Percentiles rank a stretch among this genome's conserved stretches.
These are phyloP conservation scores for Penicillium atrosanguineum DNA, from an alignment of 495 filamentous ascomycete species.

Conservation along the genomic window DNA sequence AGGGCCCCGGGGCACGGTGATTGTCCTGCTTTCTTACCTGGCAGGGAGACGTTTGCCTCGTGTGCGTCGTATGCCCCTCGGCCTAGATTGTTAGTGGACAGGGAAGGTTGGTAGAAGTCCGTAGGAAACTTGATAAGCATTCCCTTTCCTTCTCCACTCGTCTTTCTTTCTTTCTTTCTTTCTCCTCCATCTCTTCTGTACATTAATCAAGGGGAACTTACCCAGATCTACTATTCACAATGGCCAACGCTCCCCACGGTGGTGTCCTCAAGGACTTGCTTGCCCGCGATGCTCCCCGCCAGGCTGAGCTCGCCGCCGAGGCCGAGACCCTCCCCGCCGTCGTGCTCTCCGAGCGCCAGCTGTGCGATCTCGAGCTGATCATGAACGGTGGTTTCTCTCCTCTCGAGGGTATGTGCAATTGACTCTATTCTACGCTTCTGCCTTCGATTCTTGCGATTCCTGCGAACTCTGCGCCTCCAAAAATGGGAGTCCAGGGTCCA, in stretches of 20 bases:
- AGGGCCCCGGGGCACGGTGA: not conserved
- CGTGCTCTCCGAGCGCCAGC: slow-evolving; percentile 83
- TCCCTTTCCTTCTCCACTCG: not conserved
- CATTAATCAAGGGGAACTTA: not conserved
- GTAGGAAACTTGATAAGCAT: not conserved
- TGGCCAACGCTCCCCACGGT: slow-evolving; percentile 88
- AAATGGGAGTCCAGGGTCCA: not conserved
- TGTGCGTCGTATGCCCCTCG: not conserved
- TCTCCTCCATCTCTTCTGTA: slow-evolving; percentile 2
- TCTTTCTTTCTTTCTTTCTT: slow-evolving; percentile 9
- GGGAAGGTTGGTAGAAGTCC: not conserved
- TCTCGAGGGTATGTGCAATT: slow-evolving; percentile 73
- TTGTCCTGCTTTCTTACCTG: not conserved
- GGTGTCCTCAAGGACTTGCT: slow-evolving; percentile 96
- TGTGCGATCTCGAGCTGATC: slow-evolving; percentile 95
- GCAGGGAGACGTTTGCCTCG: not conserved
- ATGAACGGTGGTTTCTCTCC: slow-evolving; percentile 97
- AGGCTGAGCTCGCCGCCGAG: slow-evolving; percentile 72
- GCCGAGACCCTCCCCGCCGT: slow-evolving; percentile 86
- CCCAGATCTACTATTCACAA: slow-evolving; percentile 26
- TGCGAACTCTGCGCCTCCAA: no score
- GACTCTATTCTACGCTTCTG: not conserved
- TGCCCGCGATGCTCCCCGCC: slow-evolving; percentile 79
- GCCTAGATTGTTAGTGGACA: not conserved
- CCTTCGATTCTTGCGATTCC: not conserved